phyloP scores from a whole-genome alignment of 306 rosid species.

The Cicer bijugum region DNA sequence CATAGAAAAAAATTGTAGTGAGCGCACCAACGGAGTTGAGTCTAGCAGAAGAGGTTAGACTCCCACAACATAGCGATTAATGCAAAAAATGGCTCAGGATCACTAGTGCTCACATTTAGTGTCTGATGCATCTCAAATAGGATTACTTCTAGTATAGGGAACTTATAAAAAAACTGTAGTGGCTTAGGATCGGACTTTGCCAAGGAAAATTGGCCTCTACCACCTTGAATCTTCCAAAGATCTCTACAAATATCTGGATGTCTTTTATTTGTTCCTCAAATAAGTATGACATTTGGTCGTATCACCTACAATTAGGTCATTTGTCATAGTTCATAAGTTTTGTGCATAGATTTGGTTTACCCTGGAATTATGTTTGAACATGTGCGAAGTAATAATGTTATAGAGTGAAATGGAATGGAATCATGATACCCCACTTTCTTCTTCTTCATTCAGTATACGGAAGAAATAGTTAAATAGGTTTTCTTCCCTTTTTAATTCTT shows the following conservation, averaged over 20 bases:
- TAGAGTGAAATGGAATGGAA: not conserved
- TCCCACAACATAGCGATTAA: too few species aligned
- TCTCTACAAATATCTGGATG: not conserved
- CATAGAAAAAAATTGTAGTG: too few species aligned
- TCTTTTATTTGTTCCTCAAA: not conserved
- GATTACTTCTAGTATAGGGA: too few species aligned
- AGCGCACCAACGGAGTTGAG: too few species aligned
- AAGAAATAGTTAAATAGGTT: too few species aligned
- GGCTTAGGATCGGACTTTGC: not conserved
- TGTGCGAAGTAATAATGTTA: not conserved
- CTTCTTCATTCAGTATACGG: not conserved
- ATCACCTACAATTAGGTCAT: not conserved
- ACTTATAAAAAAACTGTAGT: not conserved
- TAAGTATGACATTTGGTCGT: not conserved
- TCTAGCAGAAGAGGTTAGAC: too few species aligned
- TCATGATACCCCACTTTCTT: not conserved
- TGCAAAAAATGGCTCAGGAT: too few species aligned
- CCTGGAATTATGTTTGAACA: not conserved
- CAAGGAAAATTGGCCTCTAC: not conserved
- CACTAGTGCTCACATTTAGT: too few species aligned
- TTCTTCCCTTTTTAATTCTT: not conserved
- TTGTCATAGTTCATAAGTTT: not conserved
- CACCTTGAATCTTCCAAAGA: not conserved
- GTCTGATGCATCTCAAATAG: too few species aligned
- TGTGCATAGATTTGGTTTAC: not conserved